phyloP scores from a whole-genome alignment of 2,329 filamentous ascomycete species.

The Curvularia verruculosa region DNA sequence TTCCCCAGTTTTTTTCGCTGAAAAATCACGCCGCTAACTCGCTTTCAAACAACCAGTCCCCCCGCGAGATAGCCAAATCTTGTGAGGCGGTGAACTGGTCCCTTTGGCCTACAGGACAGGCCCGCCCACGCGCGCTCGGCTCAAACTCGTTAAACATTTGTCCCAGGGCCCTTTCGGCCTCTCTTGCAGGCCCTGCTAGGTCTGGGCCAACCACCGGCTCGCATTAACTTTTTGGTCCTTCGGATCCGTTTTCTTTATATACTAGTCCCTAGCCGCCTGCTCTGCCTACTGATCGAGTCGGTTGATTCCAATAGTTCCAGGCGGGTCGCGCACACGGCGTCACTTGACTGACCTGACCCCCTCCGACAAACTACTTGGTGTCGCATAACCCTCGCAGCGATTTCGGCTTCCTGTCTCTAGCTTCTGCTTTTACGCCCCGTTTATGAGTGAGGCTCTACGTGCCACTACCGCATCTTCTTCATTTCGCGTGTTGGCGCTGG shows the following conservation, averaged over 20 bases:
- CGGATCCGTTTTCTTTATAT: constrained; percentile 23
- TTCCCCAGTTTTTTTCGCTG: constrained; percentile 29
- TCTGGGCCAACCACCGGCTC: constrained; percentile 31
- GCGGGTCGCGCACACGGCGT: constrained; percentile 30
- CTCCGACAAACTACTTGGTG: constrained; percentile 13
- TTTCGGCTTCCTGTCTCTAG: constrained; percentile 10
- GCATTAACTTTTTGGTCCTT: constrained; percentile 29
- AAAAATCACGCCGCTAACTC: constrained; percentile 27
- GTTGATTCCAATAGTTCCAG: constrained; percentile 29
- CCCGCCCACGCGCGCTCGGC: constrained; percentile 28
- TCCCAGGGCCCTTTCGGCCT: constrained; percentile 22
- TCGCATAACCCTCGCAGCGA: constrained; percentile 23
- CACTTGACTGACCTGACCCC: constrained; percentile 27
- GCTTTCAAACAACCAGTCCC: constrained; percentile 19
- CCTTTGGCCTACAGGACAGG: constrained; percentile 16
- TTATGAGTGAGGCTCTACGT: constrained; percentile 6
- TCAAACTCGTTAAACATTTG: constrained; percentile 24
- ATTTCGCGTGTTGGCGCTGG: constrained; percentile 29
- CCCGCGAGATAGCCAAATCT: constrained; percentile 24
- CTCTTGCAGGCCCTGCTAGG: constrained; percentile 23
- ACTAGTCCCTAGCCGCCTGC: constrained; percentile 21
- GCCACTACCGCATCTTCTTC: constrained; percentile 13
- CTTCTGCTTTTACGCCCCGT: constrained; percentile 11
- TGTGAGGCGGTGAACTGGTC: constrained; percentile 38
- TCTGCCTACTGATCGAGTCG: constrained; percentile 24